Conservation (phyloP, 768 basidiomycete genomes). For the Fomitopsis serialis region DNA sequence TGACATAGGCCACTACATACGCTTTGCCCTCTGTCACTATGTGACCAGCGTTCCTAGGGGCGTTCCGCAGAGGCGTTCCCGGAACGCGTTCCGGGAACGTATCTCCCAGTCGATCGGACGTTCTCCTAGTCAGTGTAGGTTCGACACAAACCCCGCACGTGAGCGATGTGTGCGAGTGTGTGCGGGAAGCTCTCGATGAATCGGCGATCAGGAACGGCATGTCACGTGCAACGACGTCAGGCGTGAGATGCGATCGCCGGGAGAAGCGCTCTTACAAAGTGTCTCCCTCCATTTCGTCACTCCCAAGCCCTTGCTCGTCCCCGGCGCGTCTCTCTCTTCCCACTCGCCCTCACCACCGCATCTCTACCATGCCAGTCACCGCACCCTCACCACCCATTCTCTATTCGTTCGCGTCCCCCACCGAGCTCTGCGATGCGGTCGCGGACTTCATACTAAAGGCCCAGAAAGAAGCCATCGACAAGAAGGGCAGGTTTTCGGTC, state of each 20-base stretch:
- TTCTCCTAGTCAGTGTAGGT: too few relatives aligned
- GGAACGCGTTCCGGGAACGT: too few relatives aligned
- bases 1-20: too few relatives aligned
- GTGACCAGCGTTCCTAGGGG: too few relatives aligned
- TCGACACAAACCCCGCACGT: too few relatives aligned
- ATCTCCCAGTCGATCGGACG: too few relatives aligned
- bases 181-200: too few relatives aligned
- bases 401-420: constrained; percentile 56
- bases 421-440: constrained; percentile 57
- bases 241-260: neutral
- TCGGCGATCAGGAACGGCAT: neutral
- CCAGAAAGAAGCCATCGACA: constrained; percentile 84
- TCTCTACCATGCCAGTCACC: constrained; percentile 7
- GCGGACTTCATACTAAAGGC: constrained; percentile 81
- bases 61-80: too few relatives aligned
- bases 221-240: constrained; percentile 1
- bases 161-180: too few relatives aligned
- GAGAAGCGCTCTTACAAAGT: neutral
- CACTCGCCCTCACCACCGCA: neutral
- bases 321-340: constrained; percentile 1
- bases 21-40: too few relatives aligned
- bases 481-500: constrained; percentile 86
- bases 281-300: neutral
- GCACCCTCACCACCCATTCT: constrained; percentile 66
- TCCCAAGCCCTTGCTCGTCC: neutral